Conservation (phyloP, 768 basidiomycete genomes). For the Termitomyces sp. region DNA sequence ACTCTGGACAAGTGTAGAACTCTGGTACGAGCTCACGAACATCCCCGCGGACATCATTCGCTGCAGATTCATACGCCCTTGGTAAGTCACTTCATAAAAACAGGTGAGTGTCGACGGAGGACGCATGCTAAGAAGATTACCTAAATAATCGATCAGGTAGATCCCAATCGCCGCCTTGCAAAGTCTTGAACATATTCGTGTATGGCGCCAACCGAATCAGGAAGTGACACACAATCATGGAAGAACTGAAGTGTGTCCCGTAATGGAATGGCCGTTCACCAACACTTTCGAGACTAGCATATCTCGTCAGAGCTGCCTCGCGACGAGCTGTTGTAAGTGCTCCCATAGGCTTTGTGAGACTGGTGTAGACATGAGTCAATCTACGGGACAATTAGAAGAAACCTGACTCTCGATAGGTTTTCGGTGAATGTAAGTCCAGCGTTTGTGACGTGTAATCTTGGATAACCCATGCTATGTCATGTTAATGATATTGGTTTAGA, state of each 20-base stretch:
- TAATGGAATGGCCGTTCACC: constrained; percentile 88
- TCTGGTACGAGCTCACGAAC: constrained; percentile 92
- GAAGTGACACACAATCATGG: constrained; percentile 96
- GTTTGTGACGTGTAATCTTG: constrained; percentile 73
- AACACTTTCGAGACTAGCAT: constrained; percentile 69
- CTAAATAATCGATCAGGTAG: constrained; percentile 82
- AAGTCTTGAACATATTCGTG: constrained; percentile 91
- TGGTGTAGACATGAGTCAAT: constrained; percentile 20
- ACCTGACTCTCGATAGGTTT: constrained; percentile 69
- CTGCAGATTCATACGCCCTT: constrained; percentile 82
- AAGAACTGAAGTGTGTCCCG: constrained; percentile 93
- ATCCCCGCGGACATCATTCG: constrained; percentile 82
- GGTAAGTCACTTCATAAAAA: constrained; percentile 52
- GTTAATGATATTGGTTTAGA: not conserved
- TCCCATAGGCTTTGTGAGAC: constrained; percentile 87
- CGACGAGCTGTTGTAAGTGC: constrained; percentile 70
- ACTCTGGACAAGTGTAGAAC: constrained; percentile 83
- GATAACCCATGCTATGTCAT: constrained; percentile 74
- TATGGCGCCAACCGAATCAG: constrained; percentile 86
- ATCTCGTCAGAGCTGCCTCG: constrained; percentile 72
- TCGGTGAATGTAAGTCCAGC: constrained; percentile 57
- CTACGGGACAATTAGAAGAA: not conserved
- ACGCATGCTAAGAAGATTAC: constrained; percentile 27
- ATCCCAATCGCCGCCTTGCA: constrained; percentile 95
- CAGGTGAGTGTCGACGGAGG: not conserved